Percentiles rank a stretch among this genome's conserved stretches.
phyloP scores from a whole-genome alignment of 2,329 filamentous ascomycete species.

The Westerdykella aurantiaca region DNA sequence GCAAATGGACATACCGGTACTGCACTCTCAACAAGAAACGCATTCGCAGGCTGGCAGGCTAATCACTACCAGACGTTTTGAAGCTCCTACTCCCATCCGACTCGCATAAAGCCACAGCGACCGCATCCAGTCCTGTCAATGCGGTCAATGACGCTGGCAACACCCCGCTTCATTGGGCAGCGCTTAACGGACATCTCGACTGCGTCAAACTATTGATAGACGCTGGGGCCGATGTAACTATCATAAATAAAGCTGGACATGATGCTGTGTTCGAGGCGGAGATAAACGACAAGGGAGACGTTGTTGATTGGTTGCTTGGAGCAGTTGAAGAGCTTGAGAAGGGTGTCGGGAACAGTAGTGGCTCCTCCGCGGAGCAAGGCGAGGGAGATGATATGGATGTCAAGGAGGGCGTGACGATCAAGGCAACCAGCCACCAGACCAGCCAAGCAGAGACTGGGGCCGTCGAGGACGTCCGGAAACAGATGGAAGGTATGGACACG shows the following conservation, averaged over 20 bases:
- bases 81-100: conserved; percentile 37
- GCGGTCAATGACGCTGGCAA: conserved; percentile 76
- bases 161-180: conserved; percentile 90
- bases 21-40: not conserved
- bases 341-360: conserved; percentile 33
- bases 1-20: conserved; percentile 82
- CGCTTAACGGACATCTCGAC: conserved; percentile 78
- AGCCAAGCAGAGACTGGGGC: conserved; percentile 12
- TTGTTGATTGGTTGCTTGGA: conserved; percentile 45
- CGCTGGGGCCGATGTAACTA: conserved; percentile 67
- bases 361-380: conserved; percentile 30
- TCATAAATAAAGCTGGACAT: conserved; percentile 79
- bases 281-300: conserved; percentile 44
- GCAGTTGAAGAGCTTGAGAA: conserved; percentile 41
- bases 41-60: conserved; percentile 9
- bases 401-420: conserved; percentile 7
- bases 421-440: conserved; percentile 11
- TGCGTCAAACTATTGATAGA: conserved; percentile 72
- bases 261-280: conserved; percentile 50
- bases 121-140: conserved; percentile 46
- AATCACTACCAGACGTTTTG: conserved; percentile 27
- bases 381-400: conserved; percentile 14
- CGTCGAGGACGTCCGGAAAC: conserved; percentile 28
- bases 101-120: conserved; percentile 14
- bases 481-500: conserved; percentile 29